Evolutionary conservation across 768 basidiomycete genomes (phyloP), one percentile per base, ranked within the genome.

Genomic region (Chalciporus chontae): DNA sequence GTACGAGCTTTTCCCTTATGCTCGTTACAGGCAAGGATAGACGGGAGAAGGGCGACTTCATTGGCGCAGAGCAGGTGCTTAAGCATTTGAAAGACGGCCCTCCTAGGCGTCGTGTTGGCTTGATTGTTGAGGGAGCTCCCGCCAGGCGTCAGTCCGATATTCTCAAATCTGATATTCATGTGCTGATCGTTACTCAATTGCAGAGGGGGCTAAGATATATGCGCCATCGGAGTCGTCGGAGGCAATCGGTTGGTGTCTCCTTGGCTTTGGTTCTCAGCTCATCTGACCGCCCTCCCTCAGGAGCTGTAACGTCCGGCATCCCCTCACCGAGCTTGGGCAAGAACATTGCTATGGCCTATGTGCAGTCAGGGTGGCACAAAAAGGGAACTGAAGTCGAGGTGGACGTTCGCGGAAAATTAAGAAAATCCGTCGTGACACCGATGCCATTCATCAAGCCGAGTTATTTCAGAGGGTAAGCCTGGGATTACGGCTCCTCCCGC

Each of bases 291-390:
- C 6, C 3, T 19, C 21, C 7, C 5, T 13, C 43, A 66, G 91
- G 92, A 31, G 64, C 70, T 11, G 80, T 98, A 40, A 99, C 94
- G 0, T 97, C 94, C 0, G 96, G 95, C 40, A 96, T 98, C 54
- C 96, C 96, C 13, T 93, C 93, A 0, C 95, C 94, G 0, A 87
- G 91, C 1, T 73, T 93, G 3, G 82, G 81, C 1, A 85, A 86
- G 66, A 97, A 99, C 68, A 91, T 98, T 58, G 92, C 94, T 1
- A 98, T 98, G 95, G 95, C 84, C 1, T 98, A 98, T 60, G 78
- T 97, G 41, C 65, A 74, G 54, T 78, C 73, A 18, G 93, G 92
- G 0, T 83, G 76, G 69, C 90, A 95, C 72, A 97, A 94, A 72
- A 94, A 90, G 67, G 92, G 90, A 10, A 95, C 87, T 0, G 80